Base-by-base conservation (phyloP, 352 stramenopile genomes). In the Blastocystis sp. region DNA sequence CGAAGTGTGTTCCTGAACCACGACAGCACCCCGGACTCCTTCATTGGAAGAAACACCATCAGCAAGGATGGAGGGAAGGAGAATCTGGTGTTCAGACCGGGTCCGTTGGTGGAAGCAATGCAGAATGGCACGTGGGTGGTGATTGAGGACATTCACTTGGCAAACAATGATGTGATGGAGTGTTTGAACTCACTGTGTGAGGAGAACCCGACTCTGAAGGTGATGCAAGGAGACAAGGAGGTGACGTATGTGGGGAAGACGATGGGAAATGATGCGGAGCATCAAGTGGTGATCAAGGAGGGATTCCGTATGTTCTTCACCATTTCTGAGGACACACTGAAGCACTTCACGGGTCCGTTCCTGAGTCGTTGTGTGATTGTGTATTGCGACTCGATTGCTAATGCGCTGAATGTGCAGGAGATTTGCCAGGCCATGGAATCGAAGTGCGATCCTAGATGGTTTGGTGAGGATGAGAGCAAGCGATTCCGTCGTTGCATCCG, bases 301-400 rank as follows among this genome's bases (percentile, higher is more conserved):
- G 11, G 21, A 34, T 42, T 69, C 62, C 62, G 11, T 1, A 2
- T 69, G 24, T 28, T 40, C 11, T 21, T 40, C 3, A 17, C 19
- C 40, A 42, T 69, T 4, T 17, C 62, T 69, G 62, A 42, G 7
- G 11, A 17, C 11, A 69, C 1, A 69, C 1, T 10, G 21, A 34
- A 28, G 21, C 24, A 28, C 17, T 28, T 42, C 24, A 63, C 11
- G 21, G 11, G 11, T 17, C 21, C 24, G 24, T 69, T 69, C 11
- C 3, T 14, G 11, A 11, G 40, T 21, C 19, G 11, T 17, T 34
- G 62, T 28, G 10, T 69, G n/a, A 42, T 21, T 40, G 40, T 69
- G 24, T 40, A 69, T 28, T 69, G 62, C 40, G 62, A 69, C 40
- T 6, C 62, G 11, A 69, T 69, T 28, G 62, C 62, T 6, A 69